Evolutionary conservation across 169 alveolate species (phyloP), one percentile per base, ranked within the genome.

Genomic region (Eimeria tenella): DNA sequence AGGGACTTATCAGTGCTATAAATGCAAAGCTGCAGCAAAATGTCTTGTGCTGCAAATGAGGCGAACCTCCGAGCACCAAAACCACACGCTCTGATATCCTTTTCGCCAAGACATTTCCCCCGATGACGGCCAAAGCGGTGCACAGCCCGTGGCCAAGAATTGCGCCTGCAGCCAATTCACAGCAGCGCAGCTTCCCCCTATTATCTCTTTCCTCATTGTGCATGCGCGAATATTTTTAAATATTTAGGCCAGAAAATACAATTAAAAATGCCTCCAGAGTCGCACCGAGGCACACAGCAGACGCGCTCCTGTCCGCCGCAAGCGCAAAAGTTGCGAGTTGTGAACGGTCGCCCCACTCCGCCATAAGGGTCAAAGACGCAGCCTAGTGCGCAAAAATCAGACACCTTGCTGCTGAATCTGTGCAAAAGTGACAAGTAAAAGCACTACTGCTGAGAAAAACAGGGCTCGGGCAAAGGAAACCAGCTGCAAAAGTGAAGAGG

Each of bases 271-370:
- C 19, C 68, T 10, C 11, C 11, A 58, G 19, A 31, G 42, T 31
- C 31, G 9, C 58, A 82, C 90, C 90, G 1, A 31, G 62, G 25
- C 62, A 82, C 31, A 82, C 90, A 3, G 71, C 79, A 17, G 52
- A 42, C 10, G 53, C 82, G 71, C 63, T 65, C 23, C 83, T 19
- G 53, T 56, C 63, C 5, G 82, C 70, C 74, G 90, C 90, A n/a
- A 91, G 74, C 50, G 95, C 95, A 7, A 91, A 58, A 7, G 95
- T 91, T 5, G 95, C 52, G 62, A 91, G 62, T 31, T 91, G 95
- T 13, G 86, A 62, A 49, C 95, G 53, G 63, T 91, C 95, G 1
- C 95, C 95, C 95, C 95, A 91, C 25, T 91, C 95, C 2, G 95
- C 95, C 75, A 77, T 25, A 50, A 91, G 70, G 74, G 91, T 79